Conservation (phyloP, 202 grass and related monocot genomes). For the Digitaria exilis region DNA sequence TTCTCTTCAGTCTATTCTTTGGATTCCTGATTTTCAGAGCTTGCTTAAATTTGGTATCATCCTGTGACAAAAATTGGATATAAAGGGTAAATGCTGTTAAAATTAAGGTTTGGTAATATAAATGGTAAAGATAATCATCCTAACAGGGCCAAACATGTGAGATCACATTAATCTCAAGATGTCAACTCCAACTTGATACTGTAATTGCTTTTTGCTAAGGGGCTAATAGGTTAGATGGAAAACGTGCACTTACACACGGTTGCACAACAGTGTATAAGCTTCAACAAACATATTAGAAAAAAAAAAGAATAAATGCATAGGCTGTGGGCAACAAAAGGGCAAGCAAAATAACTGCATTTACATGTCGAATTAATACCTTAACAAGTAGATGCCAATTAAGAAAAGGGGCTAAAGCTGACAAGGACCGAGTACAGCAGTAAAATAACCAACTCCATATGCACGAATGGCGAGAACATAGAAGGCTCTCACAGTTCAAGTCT, state of each 20-base stretch:
- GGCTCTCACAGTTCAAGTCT: background rate
- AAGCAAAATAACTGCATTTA: slow-evolving; percentile 10
- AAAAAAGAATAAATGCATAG: background rate
- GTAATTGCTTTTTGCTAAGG: background rate
- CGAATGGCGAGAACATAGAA: background rate
- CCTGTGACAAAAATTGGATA: slow-evolving; percentile 44
- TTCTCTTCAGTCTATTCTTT: slow-evolving; percentile 89
- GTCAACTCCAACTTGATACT: background rate
- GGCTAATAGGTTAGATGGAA: background rate
- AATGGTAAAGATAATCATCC: background rate
- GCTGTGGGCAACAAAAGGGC: too few species aligned
- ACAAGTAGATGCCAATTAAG: background rate
- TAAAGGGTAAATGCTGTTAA: slow-evolving; percentile 24
- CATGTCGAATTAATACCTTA: background rate
- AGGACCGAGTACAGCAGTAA: background rate
- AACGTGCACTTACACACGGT: background rate
- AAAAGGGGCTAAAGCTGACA: background rate
- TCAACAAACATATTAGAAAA: too few species aligned
- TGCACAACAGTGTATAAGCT: background rate
- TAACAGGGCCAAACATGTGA: background rate
- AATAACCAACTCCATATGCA: background rate
- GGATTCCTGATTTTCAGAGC: slow-evolving; percentile 94
- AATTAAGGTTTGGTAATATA: background rate
- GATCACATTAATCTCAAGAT: slow-evolving; percentile 11
- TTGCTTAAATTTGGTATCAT: slow-evolving; percentile 91